Percentiles rank a stretch among this genome's conserved stretches.
phyloP scores from a whole-genome alignment of 371 early-diverging fungal genomes.

The Mortierella sp. region DNA sequence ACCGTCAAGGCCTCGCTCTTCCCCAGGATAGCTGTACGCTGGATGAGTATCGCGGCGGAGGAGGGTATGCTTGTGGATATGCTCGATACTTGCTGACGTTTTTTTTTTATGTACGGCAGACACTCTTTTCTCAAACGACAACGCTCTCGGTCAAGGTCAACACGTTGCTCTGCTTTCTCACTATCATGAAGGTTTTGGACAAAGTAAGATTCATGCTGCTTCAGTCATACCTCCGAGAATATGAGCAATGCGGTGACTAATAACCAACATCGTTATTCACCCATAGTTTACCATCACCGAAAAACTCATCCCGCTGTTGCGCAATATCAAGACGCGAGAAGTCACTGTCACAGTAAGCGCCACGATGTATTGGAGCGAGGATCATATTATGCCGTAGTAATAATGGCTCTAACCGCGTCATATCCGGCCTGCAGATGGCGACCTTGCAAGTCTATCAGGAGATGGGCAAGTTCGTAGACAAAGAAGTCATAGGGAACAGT shows the following conservation, averaged over 20 bases:
- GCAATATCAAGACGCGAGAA: conserved; percentile 82
- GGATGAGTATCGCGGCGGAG: too few species aligned
- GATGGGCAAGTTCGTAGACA: conserved; percentile 77
- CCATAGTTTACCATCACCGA: conserved; percentile 74
- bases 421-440: conserved; percentile 61
- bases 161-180: conserved; percentile 79
- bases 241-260: not conserved
- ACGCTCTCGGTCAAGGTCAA: conserved; percentile 80
- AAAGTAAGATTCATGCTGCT: conserved; percentile 56
- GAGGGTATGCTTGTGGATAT: too few species aligned
- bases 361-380: too few species aligned
- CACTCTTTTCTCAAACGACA: conserved; percentile 75
- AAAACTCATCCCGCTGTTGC: conserved; percentile 80
- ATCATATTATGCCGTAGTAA: not conserved
- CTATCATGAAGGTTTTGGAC: conserved; percentile 79
- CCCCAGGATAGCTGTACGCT: conserved; percentile 75
- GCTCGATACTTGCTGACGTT: too few species aligned
- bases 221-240: too few species aligned
- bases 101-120: conserved; percentile 47
- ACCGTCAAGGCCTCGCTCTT: conserved; percentile 78
- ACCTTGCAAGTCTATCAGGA: conserved; percentile 87
- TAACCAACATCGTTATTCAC: too few species aligned
- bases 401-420: not conserved
- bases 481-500: conserved; percentile 79
- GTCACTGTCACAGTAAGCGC: conserved; percentile 76